Conservation (phyloP, 768 basidiomycete species). For the Coprinopsis strossmayeri region DNA sequence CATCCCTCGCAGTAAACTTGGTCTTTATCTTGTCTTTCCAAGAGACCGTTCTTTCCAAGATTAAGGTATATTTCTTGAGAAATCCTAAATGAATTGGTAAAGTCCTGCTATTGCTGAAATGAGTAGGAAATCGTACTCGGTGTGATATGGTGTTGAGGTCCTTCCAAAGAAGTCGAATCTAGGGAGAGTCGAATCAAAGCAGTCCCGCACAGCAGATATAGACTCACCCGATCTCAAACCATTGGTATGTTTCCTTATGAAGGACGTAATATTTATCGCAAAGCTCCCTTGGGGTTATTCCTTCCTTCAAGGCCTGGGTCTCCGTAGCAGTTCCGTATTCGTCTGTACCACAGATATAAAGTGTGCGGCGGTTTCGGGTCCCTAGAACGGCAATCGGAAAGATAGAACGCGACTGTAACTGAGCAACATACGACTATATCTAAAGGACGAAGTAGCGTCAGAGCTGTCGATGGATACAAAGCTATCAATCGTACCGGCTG, state of each 20-base stretch:
- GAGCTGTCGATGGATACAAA: neutral
- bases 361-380: conserved; percentile 79
- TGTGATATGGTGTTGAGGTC: conserved; percentile 85
- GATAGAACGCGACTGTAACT: conserved; percentile 5
- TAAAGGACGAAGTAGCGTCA: conserved; percentile 18
- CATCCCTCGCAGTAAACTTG: conserved; percentile 96
- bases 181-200: too few species aligned
- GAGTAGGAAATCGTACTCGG: conserved; percentile 49
- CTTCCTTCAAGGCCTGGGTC: conserved; percentile 91
- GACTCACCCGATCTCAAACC: conserved; percentile 95
- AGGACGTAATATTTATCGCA: conserved; percentile 89
- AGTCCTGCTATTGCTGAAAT: neutral
- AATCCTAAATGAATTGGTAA: conserved; percentile 46
- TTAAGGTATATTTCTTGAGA: conserved; percentile 86
- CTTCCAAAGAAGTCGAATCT: conserved; percentile 97
- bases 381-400: conserved; percentile 23
- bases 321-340: conserved; percentile 99
- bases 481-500: conserved; percentile 61
- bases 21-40: conserved; percentile 80
- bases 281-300: conserved; percentile 67
- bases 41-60: conserved; percentile 66
- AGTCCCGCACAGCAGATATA: too few species aligned
- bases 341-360: conserved; percentile 97
- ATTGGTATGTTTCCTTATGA: conserved; percentile 90
- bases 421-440: conserved; percentile 52